Conservation (phyloP, 1,284 basidiomycete species). For the Malassezia globosa region DNA sequence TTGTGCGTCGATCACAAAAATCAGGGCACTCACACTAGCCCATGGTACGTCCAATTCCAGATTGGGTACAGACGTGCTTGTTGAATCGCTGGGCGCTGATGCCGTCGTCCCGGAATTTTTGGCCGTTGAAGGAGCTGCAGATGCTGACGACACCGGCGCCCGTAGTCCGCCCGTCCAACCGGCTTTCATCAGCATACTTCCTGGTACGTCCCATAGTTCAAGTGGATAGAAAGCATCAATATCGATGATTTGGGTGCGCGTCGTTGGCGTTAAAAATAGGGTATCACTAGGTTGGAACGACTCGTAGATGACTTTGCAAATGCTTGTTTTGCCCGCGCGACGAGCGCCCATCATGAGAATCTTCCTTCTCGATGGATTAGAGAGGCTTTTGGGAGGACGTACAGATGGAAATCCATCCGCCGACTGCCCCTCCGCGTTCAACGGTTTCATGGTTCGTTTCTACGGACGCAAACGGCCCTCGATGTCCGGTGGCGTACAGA, state of each 20-base stretch:
- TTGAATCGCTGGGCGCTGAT: no score
- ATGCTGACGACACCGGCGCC: no score
- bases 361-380: background rate
- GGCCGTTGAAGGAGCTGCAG: no score
- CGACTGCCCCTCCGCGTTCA: no score
- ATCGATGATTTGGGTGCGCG: conserved; percentile 18
- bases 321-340: conserved; percentile 81
- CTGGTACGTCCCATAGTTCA: conserved; percentile 90
- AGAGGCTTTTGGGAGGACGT: no score
- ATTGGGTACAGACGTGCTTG: background rate
- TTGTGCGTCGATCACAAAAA: conserved; percentile 95
- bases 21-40: conserved; percentile 50
- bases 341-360: conserved; percentile 19
- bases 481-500: no score
- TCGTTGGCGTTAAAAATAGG: conserved; percentile 65
- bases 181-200: conserved; percentile 54
- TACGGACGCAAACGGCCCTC: no score
- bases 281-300: conserved; percentile 71
- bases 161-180: conserved; percentile 13
- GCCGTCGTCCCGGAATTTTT: background rate
- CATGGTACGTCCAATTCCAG: conserved; percentile 21
- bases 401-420: no score
- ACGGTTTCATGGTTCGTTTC: no score
- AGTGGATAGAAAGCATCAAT: conserved; percentile 75
- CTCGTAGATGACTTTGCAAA: conserved; percentile 81